These are phyloP conservation scores for Agaricus blazei DNA, from an alignment of 768 basidiomycete species.

Conservation along the genomic window DNA sequence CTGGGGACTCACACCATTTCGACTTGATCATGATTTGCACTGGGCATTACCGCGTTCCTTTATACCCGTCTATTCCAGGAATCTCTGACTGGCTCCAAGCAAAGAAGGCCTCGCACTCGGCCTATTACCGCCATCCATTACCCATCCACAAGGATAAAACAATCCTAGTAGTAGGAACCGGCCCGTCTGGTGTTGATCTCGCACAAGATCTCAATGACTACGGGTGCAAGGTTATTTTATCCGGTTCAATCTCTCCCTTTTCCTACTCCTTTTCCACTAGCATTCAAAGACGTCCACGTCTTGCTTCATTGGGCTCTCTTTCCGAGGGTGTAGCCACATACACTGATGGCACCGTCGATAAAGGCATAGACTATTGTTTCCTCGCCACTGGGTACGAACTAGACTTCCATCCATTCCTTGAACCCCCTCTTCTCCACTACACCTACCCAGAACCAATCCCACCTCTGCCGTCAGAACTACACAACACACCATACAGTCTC, in stretches of 20 bases:
- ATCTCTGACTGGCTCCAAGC: constrained; percentile 50
- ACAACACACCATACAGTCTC: constrained; percentile 61
- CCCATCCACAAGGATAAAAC: constrained; percentile 30
- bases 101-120: constrained; percentile 57
- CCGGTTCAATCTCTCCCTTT: constrained; percentile 32
- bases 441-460: constrained; percentile 40
- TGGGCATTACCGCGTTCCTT: constrained; percentile 67
- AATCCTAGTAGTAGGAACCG: constrained; percentile 44
- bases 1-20: constrained; percentile 32
- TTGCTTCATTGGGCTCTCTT: constrained; percentile 30
- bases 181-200: constrained; percentile 71
- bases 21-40: constrained; percentile 73
- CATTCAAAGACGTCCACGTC: constrained; percentile 36
- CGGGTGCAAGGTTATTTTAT: constrained; percentile 49
- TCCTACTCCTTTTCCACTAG: constrained; percentile 23
- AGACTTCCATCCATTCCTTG: constrained; percentile 56
- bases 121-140: constrained; percentile 56
- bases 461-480: constrained; percentile 44
- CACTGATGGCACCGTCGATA: constrained; percentile 47
- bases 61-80: constrained; percentile 57
- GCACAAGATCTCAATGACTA: constrained; percentile 46
- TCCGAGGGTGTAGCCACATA: constrained; percentile 12
- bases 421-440: constrained; percentile 20
- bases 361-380: constrained; percentile 55
- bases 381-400: constrained; percentile 75